Conservation (phyloP, 2,329 filamentous ascomycete species). For the Talaromyces sp. region DNA sequence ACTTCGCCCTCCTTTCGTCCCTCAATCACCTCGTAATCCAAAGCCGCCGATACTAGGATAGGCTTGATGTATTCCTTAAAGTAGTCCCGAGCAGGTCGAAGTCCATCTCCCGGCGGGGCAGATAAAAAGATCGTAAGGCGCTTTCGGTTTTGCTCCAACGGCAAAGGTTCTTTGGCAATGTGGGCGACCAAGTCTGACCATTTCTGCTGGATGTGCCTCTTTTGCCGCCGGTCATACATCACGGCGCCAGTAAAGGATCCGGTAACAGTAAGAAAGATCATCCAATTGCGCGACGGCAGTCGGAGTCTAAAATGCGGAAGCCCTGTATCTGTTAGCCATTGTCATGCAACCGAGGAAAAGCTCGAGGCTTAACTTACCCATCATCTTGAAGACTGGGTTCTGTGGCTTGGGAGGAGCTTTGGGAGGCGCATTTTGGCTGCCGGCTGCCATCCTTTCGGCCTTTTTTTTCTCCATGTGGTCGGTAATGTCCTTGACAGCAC, state of each 20-base stretch:
- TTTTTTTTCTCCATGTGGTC: slow-evolving; percentile 31
- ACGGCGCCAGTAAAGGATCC: slow-evolving; percentile 73
- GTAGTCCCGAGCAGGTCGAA: slow-evolving; percentile 83
- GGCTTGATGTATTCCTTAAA: slow-evolving; percentile 96
- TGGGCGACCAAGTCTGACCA: slow-evolving; percentile 84
- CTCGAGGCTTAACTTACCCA: slow-evolving; percentile 13
- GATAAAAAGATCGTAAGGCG: slow-evolving; percentile 81
- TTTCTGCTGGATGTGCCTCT: slow-evolving; percentile 74
- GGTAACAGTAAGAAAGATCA: slow-evolving; percentile 82
- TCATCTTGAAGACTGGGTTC: slow-evolving; percentile 18
- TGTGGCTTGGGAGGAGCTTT: slow-evolving; percentile 15
- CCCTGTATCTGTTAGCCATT: slow-evolving; percentile 44
- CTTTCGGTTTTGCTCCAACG: slow-evolving; percentile 67
- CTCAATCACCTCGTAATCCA: slow-evolving; percentile 96
- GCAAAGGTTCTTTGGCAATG: slow-evolving; percentile 70
- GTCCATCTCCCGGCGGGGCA: slow-evolving; percentile 77
- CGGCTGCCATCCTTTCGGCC: slow-evolving; percentile 9
- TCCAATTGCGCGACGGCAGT: slow-evolving; percentile 93
- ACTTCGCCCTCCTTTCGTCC: slow-evolving; percentile 90
- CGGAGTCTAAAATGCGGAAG: slow-evolving; percentile 76
- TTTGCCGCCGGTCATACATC: slow-evolving; percentile 88
- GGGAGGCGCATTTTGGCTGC: slow-evolving; percentile 23
- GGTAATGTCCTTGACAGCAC: background rate
- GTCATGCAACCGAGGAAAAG: background rate
- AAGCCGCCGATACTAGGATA: slow-evolving; percentile 75